Percentiles rank a stretch among this genome's conserved stretches.
Conservation (phyloP, 306 rosid species). For the Comarum palustre region DNA sequence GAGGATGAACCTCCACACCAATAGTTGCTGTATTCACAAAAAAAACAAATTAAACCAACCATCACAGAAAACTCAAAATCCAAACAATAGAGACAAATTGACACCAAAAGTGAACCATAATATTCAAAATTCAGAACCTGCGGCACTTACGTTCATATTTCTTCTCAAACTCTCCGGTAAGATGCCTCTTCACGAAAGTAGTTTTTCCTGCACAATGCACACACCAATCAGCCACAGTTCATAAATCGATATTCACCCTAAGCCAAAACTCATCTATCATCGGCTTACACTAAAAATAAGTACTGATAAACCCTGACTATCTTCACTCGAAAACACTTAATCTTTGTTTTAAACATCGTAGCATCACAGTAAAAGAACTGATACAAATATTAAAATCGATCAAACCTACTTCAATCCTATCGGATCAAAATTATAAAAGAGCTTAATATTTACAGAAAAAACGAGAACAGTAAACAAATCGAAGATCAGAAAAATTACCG, state of each 20-base stretch:
- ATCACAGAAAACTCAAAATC: neutral
- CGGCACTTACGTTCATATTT: constrained; percentile 58
- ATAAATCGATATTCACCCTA: neutral
- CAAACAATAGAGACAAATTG: neutral
- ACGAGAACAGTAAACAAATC: neutral
- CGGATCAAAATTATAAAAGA: neutral
- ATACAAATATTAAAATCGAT: neutral
- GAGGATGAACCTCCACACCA: constrained; percentile 79
- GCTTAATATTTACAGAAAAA: neutral
- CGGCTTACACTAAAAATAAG: neutral
- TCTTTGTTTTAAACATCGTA: neutral
- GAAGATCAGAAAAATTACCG: constrained; percentile 21
- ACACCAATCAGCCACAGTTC: neutral
- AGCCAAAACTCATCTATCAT: neutral
- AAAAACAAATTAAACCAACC: neutral
- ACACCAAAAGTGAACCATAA: neutral
- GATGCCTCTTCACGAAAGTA: constrained; percentile 71
- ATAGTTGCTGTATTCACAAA: constrained; percentile 50
- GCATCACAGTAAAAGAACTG: neutral
- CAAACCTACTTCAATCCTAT: neutral
- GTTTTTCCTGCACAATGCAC: constrained; percentile 51
- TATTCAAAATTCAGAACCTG: neutral
- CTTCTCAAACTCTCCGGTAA: constrained; percentile 81
- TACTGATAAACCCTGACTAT: neutral
- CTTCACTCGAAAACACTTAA: no score